These are phyloP conservation scores for Casuarina cunninghamiana DNA, from an alignment of 306 rosid species.

Conservation along the genomic window DNA sequence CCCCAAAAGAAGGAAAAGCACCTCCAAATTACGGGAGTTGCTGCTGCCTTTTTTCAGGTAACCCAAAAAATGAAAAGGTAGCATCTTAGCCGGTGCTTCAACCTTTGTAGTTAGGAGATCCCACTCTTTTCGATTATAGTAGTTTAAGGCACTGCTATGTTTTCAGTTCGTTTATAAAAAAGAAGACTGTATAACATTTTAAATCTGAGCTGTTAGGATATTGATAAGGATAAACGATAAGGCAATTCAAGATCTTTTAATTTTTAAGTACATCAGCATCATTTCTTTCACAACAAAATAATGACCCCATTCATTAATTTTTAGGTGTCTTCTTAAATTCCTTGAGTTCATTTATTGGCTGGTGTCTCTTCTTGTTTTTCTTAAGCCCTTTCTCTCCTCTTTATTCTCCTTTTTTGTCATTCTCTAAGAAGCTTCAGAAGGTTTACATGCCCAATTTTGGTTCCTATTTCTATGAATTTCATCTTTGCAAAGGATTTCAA, in stretches of 20 bases:
- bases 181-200: not conserved
- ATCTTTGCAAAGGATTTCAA: slow-evolving; percentile 11
- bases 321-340: not conserved
- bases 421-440: not conserved
- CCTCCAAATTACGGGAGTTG: not conserved
- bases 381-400: not conserved
- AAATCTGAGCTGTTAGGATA: not conserved
- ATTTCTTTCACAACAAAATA: not conserved
- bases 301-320: not conserved
- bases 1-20: no score
- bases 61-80: not conserved
- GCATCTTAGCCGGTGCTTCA: not conserved
- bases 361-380: not conserved
- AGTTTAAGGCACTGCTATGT: no score
- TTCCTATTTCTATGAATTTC: not conserved
- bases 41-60: not conserved
- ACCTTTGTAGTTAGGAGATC: not conserved
- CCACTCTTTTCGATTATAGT: not conserved
- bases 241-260: not conserved
- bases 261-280: not conserved
- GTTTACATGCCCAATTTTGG: not conserved
- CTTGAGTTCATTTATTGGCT: not conserved
- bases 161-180: no score
- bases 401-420: not conserved
- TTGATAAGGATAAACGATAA: not conserved